Percentiles rank a stretch among this genome's conserved stretches.
Conservation (phyloP, 352 stramenopile species). For the Pythium pyrilobum region DNA sequence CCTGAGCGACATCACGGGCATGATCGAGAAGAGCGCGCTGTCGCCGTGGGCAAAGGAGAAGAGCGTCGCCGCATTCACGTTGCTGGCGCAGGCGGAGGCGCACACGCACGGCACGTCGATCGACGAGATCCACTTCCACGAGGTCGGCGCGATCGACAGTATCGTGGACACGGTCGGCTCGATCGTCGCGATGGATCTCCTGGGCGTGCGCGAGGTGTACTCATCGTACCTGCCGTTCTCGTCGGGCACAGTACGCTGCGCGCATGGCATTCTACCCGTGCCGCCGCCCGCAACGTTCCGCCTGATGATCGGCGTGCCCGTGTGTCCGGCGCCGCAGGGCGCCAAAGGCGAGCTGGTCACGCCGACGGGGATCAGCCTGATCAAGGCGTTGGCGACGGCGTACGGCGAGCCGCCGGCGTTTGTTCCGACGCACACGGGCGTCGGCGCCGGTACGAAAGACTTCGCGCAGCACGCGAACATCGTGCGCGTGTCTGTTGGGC, state of each 20-base stretch:
- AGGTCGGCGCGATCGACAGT: slow-evolving; percentile 96
- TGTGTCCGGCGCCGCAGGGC: slow-evolving; percentile 86
- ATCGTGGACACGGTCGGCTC: slow-evolving; percentile 97
- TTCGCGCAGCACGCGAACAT: slow-evolving; percentile 88
- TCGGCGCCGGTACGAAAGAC: slow-evolving; percentile 87
- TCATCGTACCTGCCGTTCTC: slow-evolving; percentile 83
- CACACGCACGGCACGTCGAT: slow-evolving; percentile 90
- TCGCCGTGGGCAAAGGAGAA: slow-evolving; percentile 85
- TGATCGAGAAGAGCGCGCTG: slow-evolving; percentile 82
- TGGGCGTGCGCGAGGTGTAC: slow-evolving; percentile 88
- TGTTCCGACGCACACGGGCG: slow-evolving; percentile 64
- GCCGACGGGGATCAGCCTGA: slow-evolving; percentile 92
- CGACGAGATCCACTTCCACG: slow-evolving; percentile 96
- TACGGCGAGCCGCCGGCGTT: slow-evolving; percentile 78
- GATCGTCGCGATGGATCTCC: slow-evolving; percentile 90
- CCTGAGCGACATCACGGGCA: slow-evolving; percentile 80
- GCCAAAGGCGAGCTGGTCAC: slow-evolving; percentile 93
- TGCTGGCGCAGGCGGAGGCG: slow-evolving; percentile 91
- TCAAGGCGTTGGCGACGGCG: slow-evolving; percentile 80
- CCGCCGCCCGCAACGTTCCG: slow-evolving; percentile 93
- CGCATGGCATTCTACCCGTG: slow-evolving; percentile 94
- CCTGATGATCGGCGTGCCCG: slow-evolving; percentile 92
- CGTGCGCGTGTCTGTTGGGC: slow-evolving; percentile 82
- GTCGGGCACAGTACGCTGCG: slow-evolving; percentile 92
- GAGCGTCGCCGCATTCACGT: slow-evolving; percentile 89